Conservation (phyloP, 164 flowering plant species). For the Tetracentron sinense region DNA sequence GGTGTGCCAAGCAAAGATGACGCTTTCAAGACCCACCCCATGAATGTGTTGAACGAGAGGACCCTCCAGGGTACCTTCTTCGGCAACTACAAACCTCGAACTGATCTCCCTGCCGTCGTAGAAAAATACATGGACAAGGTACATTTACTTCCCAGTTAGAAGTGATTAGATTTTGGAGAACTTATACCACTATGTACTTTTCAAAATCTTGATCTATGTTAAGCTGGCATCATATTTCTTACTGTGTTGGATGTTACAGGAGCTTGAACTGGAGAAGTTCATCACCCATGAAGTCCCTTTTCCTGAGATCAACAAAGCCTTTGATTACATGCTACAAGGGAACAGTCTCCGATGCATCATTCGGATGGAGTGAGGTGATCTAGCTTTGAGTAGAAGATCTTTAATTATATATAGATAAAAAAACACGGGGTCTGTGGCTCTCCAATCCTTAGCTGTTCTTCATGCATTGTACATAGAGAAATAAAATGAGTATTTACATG, state of each 20-base stretch:
- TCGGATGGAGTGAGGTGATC: no score
- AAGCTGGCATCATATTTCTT: neutral
- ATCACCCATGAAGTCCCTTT: slow-evolving; percentile 63
- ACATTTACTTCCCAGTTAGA: no score
- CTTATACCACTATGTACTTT: no score
- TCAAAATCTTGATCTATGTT: no score
- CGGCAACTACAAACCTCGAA: slow-evolving; percentile 60
- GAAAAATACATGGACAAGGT: slow-evolving; percentile 80
- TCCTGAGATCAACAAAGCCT: slow-evolving; percentile 74
- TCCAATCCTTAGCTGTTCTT: no score
- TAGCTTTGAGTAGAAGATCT: no score
- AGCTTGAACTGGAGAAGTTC: slow-evolving; percentile 63
- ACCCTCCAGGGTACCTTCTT: slow-evolving; percentile 74
- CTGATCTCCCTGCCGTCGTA: slow-evolving; percentile 63
- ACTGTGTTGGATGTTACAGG: slow-evolving; percentile 26
- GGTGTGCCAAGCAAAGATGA: slow-evolving; percentile 63
- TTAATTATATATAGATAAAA: no score
- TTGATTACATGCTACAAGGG: slow-evolving; percentile 57
- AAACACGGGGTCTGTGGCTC: no score
- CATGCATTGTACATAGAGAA: no score
- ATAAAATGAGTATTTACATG: no score
- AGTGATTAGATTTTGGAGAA: no score
- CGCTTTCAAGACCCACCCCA: slow-evolving; percentile 55
- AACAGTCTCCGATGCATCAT: slow-evolving; percentile 60
- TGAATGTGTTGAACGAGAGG: slow-evolving; percentile 59